A percentile compares a stretch with the other conserved stretches of the same genome.
These are phyloP conservation scores for Euryodendron excelsum DNA, from an alignment of 148 eudicot species.

Conservation along the genomic window DNA sequence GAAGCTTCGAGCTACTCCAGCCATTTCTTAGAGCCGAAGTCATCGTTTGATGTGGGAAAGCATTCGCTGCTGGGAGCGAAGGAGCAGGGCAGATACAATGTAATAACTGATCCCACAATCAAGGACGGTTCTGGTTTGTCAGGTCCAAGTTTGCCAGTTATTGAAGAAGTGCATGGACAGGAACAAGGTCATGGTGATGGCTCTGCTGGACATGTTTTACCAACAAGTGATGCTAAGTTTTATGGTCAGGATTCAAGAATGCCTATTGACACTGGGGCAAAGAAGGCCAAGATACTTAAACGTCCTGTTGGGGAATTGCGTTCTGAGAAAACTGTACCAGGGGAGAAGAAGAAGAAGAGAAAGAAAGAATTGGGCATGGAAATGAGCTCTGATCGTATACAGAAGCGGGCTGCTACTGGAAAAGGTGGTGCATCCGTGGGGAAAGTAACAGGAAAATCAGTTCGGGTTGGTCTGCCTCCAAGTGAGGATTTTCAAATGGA, in stretches of 20 bases:
- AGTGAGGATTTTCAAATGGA: constrained; percentile 23
- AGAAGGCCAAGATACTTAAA: constrained; percentile 50
- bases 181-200: constrained; percentile 16
- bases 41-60: too few species aligned
- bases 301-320: constrained; percentile 36
- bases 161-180: constrained; percentile 11
- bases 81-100: too few species aligned
- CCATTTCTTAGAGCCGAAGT: too few species aligned
- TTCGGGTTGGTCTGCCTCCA: constrained; percentile 19
- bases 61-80: too few species aligned
- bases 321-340: constrained; percentile 29
- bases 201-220: background rate
- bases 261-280: constrained; percentile 14
- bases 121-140: too few species aligned
- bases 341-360: constrained; percentile 44
- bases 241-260: constrained; percentile 19
- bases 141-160: background rate
- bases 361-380: constrained; percentile 29
- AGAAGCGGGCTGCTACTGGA: constrained; percentile 21
- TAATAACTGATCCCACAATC: too few species aligned
- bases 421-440: constrained; percentile 16
- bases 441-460: constrained; percentile 20
- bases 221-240: constrained; percentile 13
- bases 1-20: too few species aligned
- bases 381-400: constrained; percentile 13